A percentile compares a stretch with the other conserved stretches of the same genome.
phyloP scores from a whole-genome alignment of 805 yeast genomes.

The Ascoidea rubescens region DNA sequence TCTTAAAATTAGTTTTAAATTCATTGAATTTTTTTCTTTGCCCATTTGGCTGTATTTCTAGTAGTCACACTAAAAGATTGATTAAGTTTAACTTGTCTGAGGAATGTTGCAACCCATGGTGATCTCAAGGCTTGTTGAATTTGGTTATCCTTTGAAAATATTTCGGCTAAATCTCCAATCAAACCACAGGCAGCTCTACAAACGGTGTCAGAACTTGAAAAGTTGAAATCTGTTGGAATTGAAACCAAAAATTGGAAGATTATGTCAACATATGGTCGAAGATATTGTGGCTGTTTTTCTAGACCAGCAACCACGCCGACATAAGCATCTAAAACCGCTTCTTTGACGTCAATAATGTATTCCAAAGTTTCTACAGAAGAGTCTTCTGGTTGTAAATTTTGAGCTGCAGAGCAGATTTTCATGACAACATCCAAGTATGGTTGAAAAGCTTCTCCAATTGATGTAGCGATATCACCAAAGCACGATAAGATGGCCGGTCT shows the following conservation, averaged over 20 bases:
- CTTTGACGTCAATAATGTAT: constrained; percentile 57
- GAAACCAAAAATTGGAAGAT: constrained; percentile 57
- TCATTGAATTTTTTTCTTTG: constrained; percentile 45
- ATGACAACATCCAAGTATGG: constrained; percentile 72
- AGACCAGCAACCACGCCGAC: constrained; percentile 93
- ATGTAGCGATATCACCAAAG: constrained; percentile 90
- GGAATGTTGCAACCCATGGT: constrained; percentile 69
- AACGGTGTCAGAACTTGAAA: constrained; percentile 53
- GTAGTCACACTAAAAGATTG: constrained; percentile 50
- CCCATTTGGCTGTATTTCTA: constrained; percentile 94
- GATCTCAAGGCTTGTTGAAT: constrained; percentile 51
- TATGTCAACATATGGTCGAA: constrained; percentile 51
- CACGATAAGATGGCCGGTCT: constrained; percentile 83
- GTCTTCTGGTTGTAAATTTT: constrained; percentile 49
- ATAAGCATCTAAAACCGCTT: constrained; percentile 88
- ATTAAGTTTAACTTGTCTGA: constrained; percentile 58
- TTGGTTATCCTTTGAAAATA: constrained; percentile 61
- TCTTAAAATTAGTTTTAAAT: background rate
- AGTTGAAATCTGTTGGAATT: constrained; percentile 43
- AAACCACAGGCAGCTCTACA: constrained; percentile 80
- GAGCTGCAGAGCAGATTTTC: constrained; percentile 59
- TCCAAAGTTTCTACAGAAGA: constrained; percentile 63
- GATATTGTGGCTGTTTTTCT: constrained; percentile 47
- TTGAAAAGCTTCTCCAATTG: constrained; percentile 64
- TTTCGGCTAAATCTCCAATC: constrained; percentile 83